These are phyloP conservation scores for Dentipellis sp. DNA, from an alignment of 768 basidiomycete species.

Conservation along the genomic window DNA sequence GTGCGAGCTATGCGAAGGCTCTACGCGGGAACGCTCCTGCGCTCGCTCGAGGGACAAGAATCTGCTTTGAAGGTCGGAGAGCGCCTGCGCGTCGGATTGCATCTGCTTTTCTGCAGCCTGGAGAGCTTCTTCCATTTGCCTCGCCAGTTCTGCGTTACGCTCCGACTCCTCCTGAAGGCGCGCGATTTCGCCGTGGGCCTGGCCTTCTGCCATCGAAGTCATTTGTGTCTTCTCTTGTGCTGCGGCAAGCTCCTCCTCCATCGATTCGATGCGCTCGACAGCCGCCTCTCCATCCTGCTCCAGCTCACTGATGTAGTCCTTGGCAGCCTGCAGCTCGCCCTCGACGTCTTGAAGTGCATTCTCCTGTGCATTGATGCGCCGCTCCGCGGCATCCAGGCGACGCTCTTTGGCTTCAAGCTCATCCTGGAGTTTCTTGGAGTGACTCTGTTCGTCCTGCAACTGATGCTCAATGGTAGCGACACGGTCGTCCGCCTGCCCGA, in stretches of 20 bases:
- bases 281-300: constrained; percentile 49
- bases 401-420: constrained; percentile 27
- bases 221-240: constrained; percentile 37
- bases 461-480: constrained; percentile 50
- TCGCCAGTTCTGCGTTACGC: constrained; percentile 41
- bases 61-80: constrained; percentile 42
- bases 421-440: constrained; percentile 26
- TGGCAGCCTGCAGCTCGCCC: constrained; percentile 29
- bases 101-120: constrained; percentile 69
- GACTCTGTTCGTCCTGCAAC: constrained; percentile 43
- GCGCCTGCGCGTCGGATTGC: constrained; percentile 45
- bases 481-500: constrained; percentile 38
- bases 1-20: constrained; percentile 14
- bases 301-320: constrained; percentile 46
- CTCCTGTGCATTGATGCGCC: constrained; percentile 15
- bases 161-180: constrained; percentile 33
- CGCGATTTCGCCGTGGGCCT: constrained; percentile 15
- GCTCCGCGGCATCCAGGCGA: constrained; percentile 14
- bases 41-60: constrained; percentile 51
- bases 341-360: constrained; percentile 16
- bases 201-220: constrained; percentile 35
- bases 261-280: constrained; percentile 40
- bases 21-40: constrained; percentile 28
- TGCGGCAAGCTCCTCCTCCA: constrained; percentile 46
- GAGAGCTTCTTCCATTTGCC: constrained; percentile 69